Percentiles rank a stretch among this genome's conserved stretches.
Evolutionary conservation across 805 yeast species (phyloP).

Genomic region (Grigorovia jiainica): DNA sequence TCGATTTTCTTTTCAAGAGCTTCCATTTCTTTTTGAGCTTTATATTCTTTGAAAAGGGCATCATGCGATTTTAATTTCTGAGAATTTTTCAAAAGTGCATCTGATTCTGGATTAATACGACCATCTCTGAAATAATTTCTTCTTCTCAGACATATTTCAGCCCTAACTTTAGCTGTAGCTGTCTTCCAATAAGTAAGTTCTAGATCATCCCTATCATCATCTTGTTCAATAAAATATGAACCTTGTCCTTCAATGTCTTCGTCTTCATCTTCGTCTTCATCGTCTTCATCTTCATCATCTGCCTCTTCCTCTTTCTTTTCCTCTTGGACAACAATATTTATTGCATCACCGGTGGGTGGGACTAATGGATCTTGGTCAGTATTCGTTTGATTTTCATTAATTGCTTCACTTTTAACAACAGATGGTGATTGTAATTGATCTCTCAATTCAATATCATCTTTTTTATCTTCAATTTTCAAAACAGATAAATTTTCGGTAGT

Average conservation of each 20-base stretch:
- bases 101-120: constrained; percentile 54
- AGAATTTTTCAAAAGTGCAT: constrained; percentile 59
- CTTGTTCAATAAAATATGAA: constrained; percentile 39
- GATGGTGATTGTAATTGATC: too few relatives aligned
- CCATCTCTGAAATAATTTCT: constrained; percentile 53
- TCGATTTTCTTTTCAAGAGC: constrained; percentile 20
- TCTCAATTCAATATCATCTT: constrained; percentile 11
- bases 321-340: background rate
- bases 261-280: constrained; percentile 38
- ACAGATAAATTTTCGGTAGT: background rate
- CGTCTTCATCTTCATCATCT: constrained; percentile 29
- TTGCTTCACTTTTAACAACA: background rate
- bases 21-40: constrained; percentile 24
- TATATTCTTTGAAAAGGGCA: constrained; percentile 24
- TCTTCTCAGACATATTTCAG: constrained; percentile 62
- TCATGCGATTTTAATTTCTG: constrained; percentile 54
- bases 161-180: constrained; percentile 70
- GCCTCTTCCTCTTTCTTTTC: constrained; percentile 9
- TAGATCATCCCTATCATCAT: constrained; percentile 56
- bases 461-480: background rate
- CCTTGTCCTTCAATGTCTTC: constrained; percentile 33
- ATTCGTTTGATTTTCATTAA: constrained; percentile 7
- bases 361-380: too few relatives aligned
- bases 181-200: constrained; percentile 79
- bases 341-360: too few relatives aligned